phyloP scores from a whole-genome alignment of 2,329 filamentous ascomycete species.

The Hypoxylon sp. region DNA sequence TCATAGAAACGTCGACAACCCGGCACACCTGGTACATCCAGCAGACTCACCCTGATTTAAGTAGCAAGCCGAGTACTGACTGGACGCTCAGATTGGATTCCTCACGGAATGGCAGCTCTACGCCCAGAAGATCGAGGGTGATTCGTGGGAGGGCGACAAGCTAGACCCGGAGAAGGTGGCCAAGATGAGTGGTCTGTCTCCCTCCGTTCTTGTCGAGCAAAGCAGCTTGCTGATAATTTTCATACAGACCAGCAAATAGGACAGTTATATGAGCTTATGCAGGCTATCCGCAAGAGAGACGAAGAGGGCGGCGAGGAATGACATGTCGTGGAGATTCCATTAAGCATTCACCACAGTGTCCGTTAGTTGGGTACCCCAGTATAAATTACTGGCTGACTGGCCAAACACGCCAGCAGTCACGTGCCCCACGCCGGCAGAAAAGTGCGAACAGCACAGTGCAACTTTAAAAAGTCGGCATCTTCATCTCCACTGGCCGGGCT shows the following conservation, averaged over 20 bases:
- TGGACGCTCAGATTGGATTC: slow-evolving; percentile 79
- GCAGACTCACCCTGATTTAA: neutral
- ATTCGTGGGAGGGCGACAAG: slow-evolving; percentile 83
- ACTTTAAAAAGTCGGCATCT: too few relatives aligned
- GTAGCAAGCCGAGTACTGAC: neutral
- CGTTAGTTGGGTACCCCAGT: too few relatives aligned
- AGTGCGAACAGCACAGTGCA: too few relatives aligned
- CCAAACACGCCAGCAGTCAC: too few relatives aligned
- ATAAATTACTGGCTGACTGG: too few relatives aligned
- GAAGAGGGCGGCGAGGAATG: slow-evolving; percentile 37
- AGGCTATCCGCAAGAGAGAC: slow-evolving; percentile 67
- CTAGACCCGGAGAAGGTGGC: slow-evolving; percentile 84
- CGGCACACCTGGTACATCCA: slow-evolving; percentile 79
- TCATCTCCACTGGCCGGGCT: too few relatives aligned
- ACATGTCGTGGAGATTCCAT: too few relatives aligned
- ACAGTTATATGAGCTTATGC: slow-evolving; percentile 94
- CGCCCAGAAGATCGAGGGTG: slow-evolving; percentile 88
- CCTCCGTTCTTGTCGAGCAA: neutral
- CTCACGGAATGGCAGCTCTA: slow-evolving; percentile 97
- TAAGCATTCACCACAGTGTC: too few relatives aligned
- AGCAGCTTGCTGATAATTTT: slow-evolving; percentile 4
- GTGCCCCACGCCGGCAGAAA: too few relatives aligned
- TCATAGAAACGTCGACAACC: slow-evolving; percentile 85
- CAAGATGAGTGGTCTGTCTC: slow-evolving; percentile 86
- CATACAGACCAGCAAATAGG: slow-evolving; percentile 84